Percentiles rank a stretch among this genome's conserved stretches.
Evolutionary conservation across 495 filamentous ascomycete species (phyloP).

Genomic region (Geoglossum glabrum): DNA sequence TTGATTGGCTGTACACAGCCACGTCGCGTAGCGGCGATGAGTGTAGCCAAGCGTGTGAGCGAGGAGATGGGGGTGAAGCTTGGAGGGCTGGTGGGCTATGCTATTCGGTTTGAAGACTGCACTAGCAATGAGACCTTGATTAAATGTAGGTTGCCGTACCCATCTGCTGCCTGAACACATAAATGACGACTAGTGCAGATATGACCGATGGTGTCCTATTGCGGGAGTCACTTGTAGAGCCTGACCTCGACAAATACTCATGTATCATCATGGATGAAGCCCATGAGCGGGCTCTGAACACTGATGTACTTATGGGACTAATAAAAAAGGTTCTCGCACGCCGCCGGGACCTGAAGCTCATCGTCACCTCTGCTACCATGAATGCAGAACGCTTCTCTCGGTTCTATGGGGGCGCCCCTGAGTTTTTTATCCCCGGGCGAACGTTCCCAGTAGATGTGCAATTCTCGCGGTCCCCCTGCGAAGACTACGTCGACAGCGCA

Average conservation of each 20-base stretch:
- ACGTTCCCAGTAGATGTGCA: constrained; percentile 97
- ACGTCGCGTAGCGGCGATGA: constrained; percentile 92
- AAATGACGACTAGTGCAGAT: constrained; percentile 26
- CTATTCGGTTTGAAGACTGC: constrained; percentile 97
- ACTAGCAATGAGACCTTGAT: constrained; percentile 86
- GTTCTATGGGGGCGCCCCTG: constrained; percentile 94
- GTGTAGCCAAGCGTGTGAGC: constrained; percentile 91
- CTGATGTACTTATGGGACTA: constrained; percentile 91
- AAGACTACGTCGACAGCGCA: constrained; percentile 94
- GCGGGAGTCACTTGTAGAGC: constrained; percentile 76
- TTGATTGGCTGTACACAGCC: constrained; percentile 95
- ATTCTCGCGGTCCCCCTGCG: constrained; percentile 85
- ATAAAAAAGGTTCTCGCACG: constrained; percentile 91
- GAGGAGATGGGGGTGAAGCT: constrained; percentile 98
- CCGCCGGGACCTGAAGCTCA: constrained; percentile 80
- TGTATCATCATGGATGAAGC: constrained; percentile 99
- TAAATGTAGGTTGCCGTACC: constrained; percentile 40
- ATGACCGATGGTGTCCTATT: constrained; percentile 98
- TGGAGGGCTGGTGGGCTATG: constrained; percentile 78
- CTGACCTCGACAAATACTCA: constrained; percentile 88
- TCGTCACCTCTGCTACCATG: constrained; percentile 98
- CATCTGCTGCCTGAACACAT: background rate
- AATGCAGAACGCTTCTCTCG: constrained; percentile 89
- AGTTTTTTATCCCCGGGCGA: constrained; percentile 89
- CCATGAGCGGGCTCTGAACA: constrained; percentile 91